phyloP scores from a whole-genome alignment of 257 asterid genomes.

The Nicotiana knightiana region DNA sequence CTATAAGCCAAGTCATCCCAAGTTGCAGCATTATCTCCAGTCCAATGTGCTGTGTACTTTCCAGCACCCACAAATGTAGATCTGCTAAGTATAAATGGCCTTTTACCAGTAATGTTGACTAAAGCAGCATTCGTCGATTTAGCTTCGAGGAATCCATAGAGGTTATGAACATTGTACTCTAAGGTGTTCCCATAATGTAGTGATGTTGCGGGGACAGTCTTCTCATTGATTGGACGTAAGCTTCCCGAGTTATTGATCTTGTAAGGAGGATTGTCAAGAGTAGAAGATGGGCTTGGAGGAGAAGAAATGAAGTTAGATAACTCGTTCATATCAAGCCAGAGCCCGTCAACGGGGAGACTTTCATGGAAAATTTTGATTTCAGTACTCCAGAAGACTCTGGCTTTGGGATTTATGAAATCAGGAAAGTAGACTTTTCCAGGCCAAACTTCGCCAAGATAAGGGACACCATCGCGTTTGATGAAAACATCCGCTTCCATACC shows the following conservation, averaged over 20 bases:
- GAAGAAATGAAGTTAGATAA: constrained; percentile 73
- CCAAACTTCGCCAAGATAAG: constrained; percentile 82
- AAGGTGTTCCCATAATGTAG: constrained; percentile 48
- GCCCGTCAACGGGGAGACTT: constrained; percentile 59
- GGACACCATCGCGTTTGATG: constrained; percentile 61
- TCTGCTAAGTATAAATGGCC: constrained; percentile 84
- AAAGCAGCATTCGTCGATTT: constrained; percentile 65
- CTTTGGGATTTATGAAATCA: constrained; percentile 60
- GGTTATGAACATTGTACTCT: constrained; percentile 75
- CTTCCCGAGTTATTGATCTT: constrained; percentile 64
- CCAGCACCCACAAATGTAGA: constrained; percentile 92
- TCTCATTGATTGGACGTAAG: constrained; percentile 34
- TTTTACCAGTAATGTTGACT: constrained; percentile 40
- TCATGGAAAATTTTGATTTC: constrained; percentile 60
- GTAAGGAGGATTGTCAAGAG: constrained; percentile 73
- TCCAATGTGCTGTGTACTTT: constrained; percentile 88
- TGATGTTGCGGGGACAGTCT: constrained; percentile 66
- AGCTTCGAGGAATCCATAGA: constrained; percentile 72
- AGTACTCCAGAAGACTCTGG: constrained; percentile 48
- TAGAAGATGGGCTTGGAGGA: constrained; percentile 48
- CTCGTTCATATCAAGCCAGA: constrained; percentile 98
- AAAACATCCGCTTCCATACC: constrained; percentile 70
- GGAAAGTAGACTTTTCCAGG: constrained; percentile 86
- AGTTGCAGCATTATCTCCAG: constrained; percentile 88
- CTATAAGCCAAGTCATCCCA: constrained; percentile 79